Evolutionary conservation across 495 filamentous ascomycete species (phyloP).

Genomic region (Neurospora discreta): DNA sequence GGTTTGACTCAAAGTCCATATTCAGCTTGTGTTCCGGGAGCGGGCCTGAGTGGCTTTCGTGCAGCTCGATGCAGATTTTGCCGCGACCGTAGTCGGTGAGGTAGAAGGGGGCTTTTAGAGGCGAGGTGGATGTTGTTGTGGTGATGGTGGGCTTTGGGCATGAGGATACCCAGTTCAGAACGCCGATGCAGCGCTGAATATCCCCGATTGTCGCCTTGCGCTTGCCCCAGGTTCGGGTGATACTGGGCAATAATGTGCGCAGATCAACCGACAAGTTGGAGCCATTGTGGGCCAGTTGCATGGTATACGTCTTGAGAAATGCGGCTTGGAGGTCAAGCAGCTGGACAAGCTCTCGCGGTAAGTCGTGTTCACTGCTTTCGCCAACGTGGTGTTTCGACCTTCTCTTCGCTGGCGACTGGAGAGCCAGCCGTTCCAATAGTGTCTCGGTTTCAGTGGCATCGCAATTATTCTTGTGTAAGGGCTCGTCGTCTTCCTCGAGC

Average conservation of each 20-base stretch:
- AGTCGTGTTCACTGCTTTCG: slow-evolving; percentile 5
- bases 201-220: slow-evolving; percentile 47
- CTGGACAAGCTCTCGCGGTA: slow-evolving; percentile 44
- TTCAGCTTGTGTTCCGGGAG: slow-evolving; percentile 47
- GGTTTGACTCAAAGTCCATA: slow-evolving; percentile 37
- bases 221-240: slow-evolving; percentile 51
- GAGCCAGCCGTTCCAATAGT: slow-evolving; percentile 29
- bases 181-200: slow-evolving; percentile 43
- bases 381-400: not conserved
- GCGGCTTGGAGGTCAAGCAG: slow-evolving; percentile 45
- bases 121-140: not conserved
- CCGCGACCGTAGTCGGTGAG: slow-evolving; percentile 50
- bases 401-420: slow-evolving; percentile 23
- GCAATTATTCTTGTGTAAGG: not conserved
- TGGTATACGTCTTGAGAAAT: slow-evolving; percentile 45
- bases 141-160: not conserved
- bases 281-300: slow-evolving; percentile 57
- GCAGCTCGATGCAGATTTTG: slow-evolving; percentile 35
- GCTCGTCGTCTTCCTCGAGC: slow-evolving; percentile 8
- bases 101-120: slow-evolving; percentile 26
- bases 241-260: slow-evolving; percentile 39
- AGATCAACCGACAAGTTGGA: slow-evolving; percentile 47
- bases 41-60: slow-evolving; percentile 23
- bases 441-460: slow-evolving; percentile 14
- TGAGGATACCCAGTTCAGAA: slow-evolving; percentile 26